A percentile compares a stretch with the other conserved stretches of the same genome.
These are phyloP conservation scores for Paraconiothyrium brasiliense DNA, from an alignment of 2,329 filamentous ascomycete genomes.

Conservation along the genomic window DNA sequence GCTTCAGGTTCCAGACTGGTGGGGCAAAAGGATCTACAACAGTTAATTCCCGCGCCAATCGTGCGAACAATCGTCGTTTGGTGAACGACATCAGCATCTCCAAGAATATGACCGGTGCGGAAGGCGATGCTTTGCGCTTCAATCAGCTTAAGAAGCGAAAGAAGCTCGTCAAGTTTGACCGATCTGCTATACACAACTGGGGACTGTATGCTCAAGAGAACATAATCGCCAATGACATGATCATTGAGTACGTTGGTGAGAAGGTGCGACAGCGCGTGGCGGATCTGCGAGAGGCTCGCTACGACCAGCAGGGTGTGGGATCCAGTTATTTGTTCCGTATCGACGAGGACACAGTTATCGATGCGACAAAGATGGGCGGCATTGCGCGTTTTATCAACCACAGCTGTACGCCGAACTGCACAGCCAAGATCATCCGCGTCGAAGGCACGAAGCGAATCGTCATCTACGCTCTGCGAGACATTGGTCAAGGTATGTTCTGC, in stretches of 20 bases:
- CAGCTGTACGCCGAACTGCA: constrained; percentile 97
- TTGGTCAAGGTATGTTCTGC: constrained; percentile 81
- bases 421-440: constrained; percentile 98
- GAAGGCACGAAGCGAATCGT: constrained; percentile 98
- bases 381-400: constrained; percentile 99
- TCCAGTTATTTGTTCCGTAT: constrained; percentile 98
- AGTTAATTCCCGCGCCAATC: constrained; percentile 90
- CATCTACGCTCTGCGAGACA: constrained; percentile 96
- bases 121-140: constrained; percentile 93
- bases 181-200: constrained; percentile 99
- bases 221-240: constrained; percentile 98
- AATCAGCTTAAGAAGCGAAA: constrained; percentile 99
- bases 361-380: constrained; percentile 97
- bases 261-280: constrained; percentile 96
- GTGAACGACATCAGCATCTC: constrained; percentile 96
- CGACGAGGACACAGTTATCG: constrained; percentile 95
- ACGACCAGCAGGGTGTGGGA: constrained; percentile 95
- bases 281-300: constrained; percentile 91
- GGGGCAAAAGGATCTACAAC: constrained; percentile 84
- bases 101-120: constrained; percentile 74
- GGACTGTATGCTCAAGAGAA: constrained; percentile 97
- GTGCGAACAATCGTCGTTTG: constrained; percentile 93
- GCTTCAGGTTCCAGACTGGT: constrained; percentile 68
- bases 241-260: constrained; percentile 99
- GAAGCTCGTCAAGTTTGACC: constrained; percentile 97